Evolutionary conservation across 2,329 filamentous ascomycete species (phyloP), one percentile per base, ranked within the genome.

Genomic region (Ophiostoma angusticollis): DNA sequence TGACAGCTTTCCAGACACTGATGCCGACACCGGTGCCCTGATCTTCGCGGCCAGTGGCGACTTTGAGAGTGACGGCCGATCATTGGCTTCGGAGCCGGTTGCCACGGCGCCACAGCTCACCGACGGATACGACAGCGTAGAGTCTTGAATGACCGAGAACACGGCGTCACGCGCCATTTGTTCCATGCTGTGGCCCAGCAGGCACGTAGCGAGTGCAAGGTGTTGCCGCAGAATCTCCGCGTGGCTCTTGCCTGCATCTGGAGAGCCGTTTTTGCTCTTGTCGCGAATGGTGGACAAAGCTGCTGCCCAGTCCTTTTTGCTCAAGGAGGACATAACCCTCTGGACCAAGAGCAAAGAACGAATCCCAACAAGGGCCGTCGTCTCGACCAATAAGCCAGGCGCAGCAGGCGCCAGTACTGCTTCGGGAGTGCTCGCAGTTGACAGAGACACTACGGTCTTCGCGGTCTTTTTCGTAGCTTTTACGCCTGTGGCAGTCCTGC

Each of bases 71-170:
- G 59, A 59, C 17, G 53, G 46, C 22, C 58, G 56, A 31, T 65
- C 60, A n/a, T 43, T 46, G 44, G 60, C 62, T 24, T 68, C 68
- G 19, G 60, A 50, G 21, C 48, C 42, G 13, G 52, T 42, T 1
- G 19, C n/a, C 9, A 11, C 6, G 11, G 12, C 35, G 9, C 43
- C 39, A 44, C 58, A 53, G 18, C 62, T 61, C 27, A 89, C 65
- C 0, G 84, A 78, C 1, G 87, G 85, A 43, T 89, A 80, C 0
- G 86, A 93, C 19, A 95, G 78, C 0, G 86, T 94, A 1, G 91
- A 95, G 51, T 98, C 91, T 32, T 89, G 84, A 13, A 96, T 71
- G 9, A 89, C 82, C 14, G 84, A 93, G 56, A 89, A 93, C 4
- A 91, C 80, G 3, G 87, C 79, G 57, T 94, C 84, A 5, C 72